Evolutionary conservation across 306 rosid species (phyloP).

Genomic region (Dryas octopetala): DNA sequence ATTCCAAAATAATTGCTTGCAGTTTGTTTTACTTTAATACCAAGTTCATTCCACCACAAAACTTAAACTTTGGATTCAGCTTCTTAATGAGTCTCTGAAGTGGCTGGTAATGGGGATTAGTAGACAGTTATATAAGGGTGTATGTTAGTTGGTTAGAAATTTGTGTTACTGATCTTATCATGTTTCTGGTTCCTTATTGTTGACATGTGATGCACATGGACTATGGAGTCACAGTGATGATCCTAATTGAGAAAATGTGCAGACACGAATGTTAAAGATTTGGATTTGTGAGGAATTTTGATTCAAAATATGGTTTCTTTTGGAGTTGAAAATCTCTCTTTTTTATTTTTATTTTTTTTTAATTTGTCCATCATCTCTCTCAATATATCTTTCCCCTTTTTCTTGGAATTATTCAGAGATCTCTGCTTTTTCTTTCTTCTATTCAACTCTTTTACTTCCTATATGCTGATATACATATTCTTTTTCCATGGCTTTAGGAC

Average conservation of each 20-base stretch:
- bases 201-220: constrained; percentile 24
- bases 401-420: constrained; percentile 10
- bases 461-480: constrained; percentile 21
- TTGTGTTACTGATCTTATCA: constrained; percentile 17
- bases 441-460: constrained; percentile 7
- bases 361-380: not conserved
- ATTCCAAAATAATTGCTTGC: constrained; percentile 6
- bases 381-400: not conserved
- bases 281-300: not conserved
- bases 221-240: not conserved
- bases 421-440: not conserved
- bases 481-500: constrained; percentile 45
- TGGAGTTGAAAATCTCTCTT: not conserved
- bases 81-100: constrained; percentile 10
- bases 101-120: constrained; percentile 17
- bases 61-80: not conserved
- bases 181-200: constrained; percentile 16
- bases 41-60: too few relatives aligned
- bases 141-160: constrained; percentile 12
- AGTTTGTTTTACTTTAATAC: constrained; percentile 19
- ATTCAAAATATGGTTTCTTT: not conserved
- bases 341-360: not conserved
- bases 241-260: not conserved
- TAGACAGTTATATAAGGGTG: constrained; percentile 23
- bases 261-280: not conserved